These are phyloP conservation scores for Crithidia bombi DNA, from an alignment of 208 protist genomes.

Conservation along the genomic window DNA sequence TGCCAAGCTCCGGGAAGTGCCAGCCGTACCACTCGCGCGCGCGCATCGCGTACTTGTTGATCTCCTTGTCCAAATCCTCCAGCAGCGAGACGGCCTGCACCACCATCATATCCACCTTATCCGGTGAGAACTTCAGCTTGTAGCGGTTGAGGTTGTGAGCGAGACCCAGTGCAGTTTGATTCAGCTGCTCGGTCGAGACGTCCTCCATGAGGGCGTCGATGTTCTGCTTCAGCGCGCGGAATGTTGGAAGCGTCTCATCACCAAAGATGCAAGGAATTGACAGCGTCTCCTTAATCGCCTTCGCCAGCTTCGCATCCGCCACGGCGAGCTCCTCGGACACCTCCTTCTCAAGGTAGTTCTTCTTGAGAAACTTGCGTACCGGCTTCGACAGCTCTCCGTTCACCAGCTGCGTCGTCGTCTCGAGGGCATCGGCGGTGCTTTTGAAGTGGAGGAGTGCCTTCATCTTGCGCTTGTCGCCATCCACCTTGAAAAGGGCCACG, in stretches of 20 bases:
- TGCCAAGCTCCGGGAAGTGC: slow-evolving; percentile 99
- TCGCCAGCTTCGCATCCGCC: slow-evolving; percentile 95
- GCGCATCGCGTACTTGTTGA: slow-evolving; percentile 99
- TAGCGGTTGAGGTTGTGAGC: slow-evolving; percentile 98
- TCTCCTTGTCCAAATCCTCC: slow-evolving; percentile 99
- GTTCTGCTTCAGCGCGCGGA: slow-evolving; percentile 95
- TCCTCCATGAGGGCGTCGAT: slow-evolving; percentile 91
- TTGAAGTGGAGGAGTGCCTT: slow-evolving; percentile 94
- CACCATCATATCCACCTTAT: slow-evolving; percentile 99
- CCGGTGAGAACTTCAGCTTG: slow-evolving; percentile 99
- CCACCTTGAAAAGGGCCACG: slow-evolving; percentile 98
- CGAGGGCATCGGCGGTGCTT: slow-evolving; percentile 97
- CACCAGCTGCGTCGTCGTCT: slow-evolving; percentile 95
- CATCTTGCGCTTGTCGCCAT: slow-evolving; percentile 90
- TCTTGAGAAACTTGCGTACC: slow-evolving; percentile 99
- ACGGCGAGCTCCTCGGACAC: slow-evolving; percentile 94
- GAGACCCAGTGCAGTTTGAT: slow-evolving; percentile 97
- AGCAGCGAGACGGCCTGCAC: slow-evolving; percentile 99
- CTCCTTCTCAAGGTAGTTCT: slow-evolving; percentile 94
- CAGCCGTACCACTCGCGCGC: slow-evolving; percentile 99
- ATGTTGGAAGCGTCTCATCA: slow-evolving; percentile 90
- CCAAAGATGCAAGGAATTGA: slow-evolving; percentile 94
- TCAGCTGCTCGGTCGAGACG: slow-evolving; percentile 90
- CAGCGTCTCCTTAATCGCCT: slow-evolving; percentile 97
- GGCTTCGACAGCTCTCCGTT: slow-evolving; percentile 96